Percentiles rank a stretch among this genome's conserved stretches.
Evolutionary conservation across 176 grass and related monocot genomes (phyloP).

Genomic region (Bolboschoenus planiculmis): DNA sequence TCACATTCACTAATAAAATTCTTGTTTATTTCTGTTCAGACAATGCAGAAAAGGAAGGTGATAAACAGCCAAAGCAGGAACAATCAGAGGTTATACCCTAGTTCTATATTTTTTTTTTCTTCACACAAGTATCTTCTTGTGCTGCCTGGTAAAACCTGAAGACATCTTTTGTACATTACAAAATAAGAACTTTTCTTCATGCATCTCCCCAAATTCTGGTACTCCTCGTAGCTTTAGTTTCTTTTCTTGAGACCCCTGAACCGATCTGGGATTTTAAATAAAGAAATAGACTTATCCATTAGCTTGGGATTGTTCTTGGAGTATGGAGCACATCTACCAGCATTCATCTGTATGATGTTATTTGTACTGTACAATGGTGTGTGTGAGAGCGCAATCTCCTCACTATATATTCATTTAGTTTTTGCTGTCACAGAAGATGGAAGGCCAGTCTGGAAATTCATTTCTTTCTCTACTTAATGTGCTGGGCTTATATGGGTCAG

Average conservation of each 20-base stretch:
- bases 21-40: not conserved
- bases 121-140: not conserved
- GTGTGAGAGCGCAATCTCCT: not conserved
- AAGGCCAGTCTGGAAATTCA: constrained; percentile 47
- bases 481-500: constrained; percentile 58
- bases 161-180: not conserved
- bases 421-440: constrained; percentile 18
- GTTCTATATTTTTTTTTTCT: not conserved
- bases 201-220: not conserved
- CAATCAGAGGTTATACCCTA: constrained; percentile 19
- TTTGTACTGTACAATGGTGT: not conserved
- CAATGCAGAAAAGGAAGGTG: constrained; percentile 5
- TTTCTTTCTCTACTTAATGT: constrained; percentile 46
- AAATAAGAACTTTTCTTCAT: not conserved
- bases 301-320: not conserved
- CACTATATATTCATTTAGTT: not conserved
- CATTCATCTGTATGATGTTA: not conserved
- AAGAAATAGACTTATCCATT: not conserved
- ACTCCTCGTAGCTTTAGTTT: not conserved
- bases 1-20: not conserved
- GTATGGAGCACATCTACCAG: not conserved
- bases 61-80: constrained; percentile 16
- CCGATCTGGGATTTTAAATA: not conserved
- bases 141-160: not conserved
- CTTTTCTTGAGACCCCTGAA: not conserved